Evolutionary conservation across 805 yeast genomes (phyloP), one percentile per base, ranked within the genome.

Genomic region (Nematodospora valgi): DNA sequence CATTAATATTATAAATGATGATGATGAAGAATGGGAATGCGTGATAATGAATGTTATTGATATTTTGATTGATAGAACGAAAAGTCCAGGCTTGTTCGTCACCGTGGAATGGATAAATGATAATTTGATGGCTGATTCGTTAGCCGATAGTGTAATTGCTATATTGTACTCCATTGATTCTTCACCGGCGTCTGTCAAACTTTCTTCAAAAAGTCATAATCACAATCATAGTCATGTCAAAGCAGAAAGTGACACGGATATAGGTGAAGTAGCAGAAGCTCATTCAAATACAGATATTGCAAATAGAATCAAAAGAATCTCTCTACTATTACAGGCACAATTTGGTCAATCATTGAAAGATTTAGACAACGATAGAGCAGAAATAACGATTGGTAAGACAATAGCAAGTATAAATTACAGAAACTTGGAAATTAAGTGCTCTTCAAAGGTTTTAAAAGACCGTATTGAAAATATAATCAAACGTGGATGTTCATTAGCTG

Each of bases 121-220:
- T 39, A 68, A 86, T 38, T 49, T 63, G 27, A 77, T 88, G 64
- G 89, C 85, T 41, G 98, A 93, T 51, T 82, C 96, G 0, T 76
- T 93, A 43, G 98, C 98, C 0, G 99, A 93, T 52, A 82, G 96
- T 11, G 84, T 88, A 1, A 76, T 93, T 39, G 96, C 97, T 0
- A 87, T 93, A 24, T 59, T 93, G 21, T 73, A 91, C 59, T 86
- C 95, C 29, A 93, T 91, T 27, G 98, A 93, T 55, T 82, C 96
- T 0, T 80, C 96, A 0, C 96, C 96, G 8, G 95, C 96, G 2
- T 86, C 97, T 5, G 95, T 93, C 19, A 93, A 91, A 54, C 58
- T 87, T 44, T 79, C 95, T 10, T 79, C 95, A 5, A 72, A 72
- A 35, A 44, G 68, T 2, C 80, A 83, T 44, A 42, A 51, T 1